Evolutionary conservation across 768 basidiomycete species (phyloP).

Genomic region (Porpolomopsis calyptriformis): DNA sequence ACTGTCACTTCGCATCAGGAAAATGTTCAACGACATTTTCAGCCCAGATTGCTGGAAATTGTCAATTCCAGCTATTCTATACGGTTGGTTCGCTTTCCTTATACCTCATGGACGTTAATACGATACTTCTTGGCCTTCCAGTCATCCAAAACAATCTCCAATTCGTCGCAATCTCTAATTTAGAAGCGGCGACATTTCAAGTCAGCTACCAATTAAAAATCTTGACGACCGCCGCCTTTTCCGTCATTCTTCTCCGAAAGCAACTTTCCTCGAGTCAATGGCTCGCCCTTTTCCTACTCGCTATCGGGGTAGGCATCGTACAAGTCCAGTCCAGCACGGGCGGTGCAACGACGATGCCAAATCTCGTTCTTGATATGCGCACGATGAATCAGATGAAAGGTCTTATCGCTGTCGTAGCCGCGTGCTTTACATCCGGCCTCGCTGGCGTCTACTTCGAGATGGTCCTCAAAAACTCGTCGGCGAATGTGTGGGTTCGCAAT

Average conservation of each 20-base stretch:
- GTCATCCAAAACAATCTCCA: constrained; percentile 95
- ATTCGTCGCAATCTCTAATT: constrained; percentile 91
- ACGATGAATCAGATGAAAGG: constrained; percentile 78
- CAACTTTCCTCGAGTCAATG: constrained; percentile 68
- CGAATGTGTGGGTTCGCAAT: constrained; percentile 86
- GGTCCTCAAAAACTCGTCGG: constrained; percentile 75
- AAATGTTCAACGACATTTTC: constrained; percentile 61
- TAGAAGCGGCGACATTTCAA: constrained; percentile 95
- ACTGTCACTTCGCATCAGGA: constrained; percentile 38
- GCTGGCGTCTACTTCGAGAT: constrained; percentile 94
- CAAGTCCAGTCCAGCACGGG: constrained; percentile 53
- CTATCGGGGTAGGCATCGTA: constrained; percentile 87
- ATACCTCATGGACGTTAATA: background rate
- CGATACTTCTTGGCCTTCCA: constrained; percentile 1
- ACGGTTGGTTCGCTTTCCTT: constrained; percentile 34
- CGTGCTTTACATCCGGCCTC: constrained; percentile 83
- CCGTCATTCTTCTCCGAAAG: constrained; percentile 72
- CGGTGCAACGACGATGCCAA: constrained; percentile 32
- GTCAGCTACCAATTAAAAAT: constrained; percentile 99
- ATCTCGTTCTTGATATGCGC: constrained; percentile 39
- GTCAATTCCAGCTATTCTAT: constrained; percentile 92
- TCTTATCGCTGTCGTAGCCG: constrained; percentile 71
- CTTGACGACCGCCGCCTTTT: constrained; percentile 89
- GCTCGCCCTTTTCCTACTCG: constrained; percentile 79
- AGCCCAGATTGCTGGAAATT: constrained; percentile 94